A percentile compares a stretch with the other conserved stretches of the same genome.
phyloP scores from a whole-genome alignment of 164 flowering plant genomes.

The Akebia trifoliata region DNA sequence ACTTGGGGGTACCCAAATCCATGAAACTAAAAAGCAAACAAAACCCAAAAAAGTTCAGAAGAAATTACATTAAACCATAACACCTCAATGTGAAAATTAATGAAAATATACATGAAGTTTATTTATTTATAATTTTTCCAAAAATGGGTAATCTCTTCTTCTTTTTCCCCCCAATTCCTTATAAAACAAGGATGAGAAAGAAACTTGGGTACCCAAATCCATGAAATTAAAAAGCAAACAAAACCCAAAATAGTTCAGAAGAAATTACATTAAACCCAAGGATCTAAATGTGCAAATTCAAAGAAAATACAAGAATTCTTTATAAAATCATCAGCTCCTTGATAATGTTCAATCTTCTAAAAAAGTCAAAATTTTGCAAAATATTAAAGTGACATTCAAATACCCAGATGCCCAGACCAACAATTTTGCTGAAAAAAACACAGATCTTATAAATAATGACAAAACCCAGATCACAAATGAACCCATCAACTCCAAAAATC shows the following conservation, averaged over 20 bases:
- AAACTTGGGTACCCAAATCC: not conserved
- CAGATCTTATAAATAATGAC: not conserved
- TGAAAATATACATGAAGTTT: not conserved
- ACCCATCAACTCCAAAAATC: not conserved
- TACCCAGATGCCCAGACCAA: not conserved
- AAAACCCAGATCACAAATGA: conserved; percentile 1
- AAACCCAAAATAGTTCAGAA: not conserved
- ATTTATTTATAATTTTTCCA: too few species aligned
- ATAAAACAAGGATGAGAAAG: too few species aligned
- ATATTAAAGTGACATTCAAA: not conserved
- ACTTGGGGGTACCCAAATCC: not conserved
- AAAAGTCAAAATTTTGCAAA: not conserved
- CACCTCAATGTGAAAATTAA: not conserved
- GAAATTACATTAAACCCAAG: not conserved
- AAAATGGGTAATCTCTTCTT: too few species aligned
- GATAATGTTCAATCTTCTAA: not conserved
- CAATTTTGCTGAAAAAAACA: not conserved
- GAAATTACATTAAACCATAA: not conserved
- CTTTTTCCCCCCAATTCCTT: too few species aligned
- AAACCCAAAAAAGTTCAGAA: not conserved
- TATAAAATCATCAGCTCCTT: not conserved
- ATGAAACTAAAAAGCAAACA: too few species aligned
- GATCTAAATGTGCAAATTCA: not conserved
- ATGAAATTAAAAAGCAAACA: too few species aligned
- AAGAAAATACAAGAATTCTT: not conserved